Conservation (phyloP, 768 basidiomycete genomes). For the Tulasnella sp. region DNA sequence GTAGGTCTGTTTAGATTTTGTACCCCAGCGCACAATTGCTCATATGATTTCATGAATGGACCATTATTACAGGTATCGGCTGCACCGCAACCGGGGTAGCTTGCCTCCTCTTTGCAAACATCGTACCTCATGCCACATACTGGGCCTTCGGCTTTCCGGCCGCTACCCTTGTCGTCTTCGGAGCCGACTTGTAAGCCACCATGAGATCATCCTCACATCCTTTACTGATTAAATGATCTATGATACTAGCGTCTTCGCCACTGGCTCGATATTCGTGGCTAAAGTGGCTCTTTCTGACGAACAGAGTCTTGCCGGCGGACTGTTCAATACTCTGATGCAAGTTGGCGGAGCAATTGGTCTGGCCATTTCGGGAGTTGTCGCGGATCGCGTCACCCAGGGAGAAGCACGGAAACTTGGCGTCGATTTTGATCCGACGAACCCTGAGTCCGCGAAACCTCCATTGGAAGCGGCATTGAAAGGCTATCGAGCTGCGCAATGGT, state of each 20-base stretch:
- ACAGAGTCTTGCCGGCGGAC: conserved; percentile 68
- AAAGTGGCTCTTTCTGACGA: conserved; percentile 62
- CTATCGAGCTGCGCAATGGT: conserved; percentile 67
- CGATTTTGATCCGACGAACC: conserved; percentile 32
- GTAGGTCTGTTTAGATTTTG: conserved; percentile 39
- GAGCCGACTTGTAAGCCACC: conserved; percentile 56
- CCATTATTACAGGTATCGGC: conserved; percentile 46
- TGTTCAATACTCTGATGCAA: conserved; percentile 78
- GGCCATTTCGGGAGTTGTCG: conserved; percentile 68
- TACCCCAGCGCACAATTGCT: too few relatives aligned
- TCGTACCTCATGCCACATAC: conserved; percentile 52
- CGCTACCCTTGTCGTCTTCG: conserved; percentile 59
- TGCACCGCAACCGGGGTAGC: conserved; percentile 56
- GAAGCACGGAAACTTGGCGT: conserved; percentile 39
- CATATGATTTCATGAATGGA: too few relatives aligned
- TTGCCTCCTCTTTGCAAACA: conserved; percentile 63
- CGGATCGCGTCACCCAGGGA: conserved; percentile 47
- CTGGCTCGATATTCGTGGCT: conserved; percentile 71
- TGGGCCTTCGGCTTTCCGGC: conserved; percentile 78
- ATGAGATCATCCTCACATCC: neutral
- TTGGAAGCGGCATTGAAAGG: conserved; percentile 44
- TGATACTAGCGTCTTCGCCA: conserved; percentile 48
- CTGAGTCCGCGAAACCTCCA: conserved; percentile 35
- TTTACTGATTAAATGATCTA: neutral
- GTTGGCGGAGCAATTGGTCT: conserved; percentile 57